These are phyloP conservation scores for Aspergillus pseudoviridinutans DNA, from an alignment of 2,329 filamentous ascomycete species.

Conservation along the genomic window DNA sequence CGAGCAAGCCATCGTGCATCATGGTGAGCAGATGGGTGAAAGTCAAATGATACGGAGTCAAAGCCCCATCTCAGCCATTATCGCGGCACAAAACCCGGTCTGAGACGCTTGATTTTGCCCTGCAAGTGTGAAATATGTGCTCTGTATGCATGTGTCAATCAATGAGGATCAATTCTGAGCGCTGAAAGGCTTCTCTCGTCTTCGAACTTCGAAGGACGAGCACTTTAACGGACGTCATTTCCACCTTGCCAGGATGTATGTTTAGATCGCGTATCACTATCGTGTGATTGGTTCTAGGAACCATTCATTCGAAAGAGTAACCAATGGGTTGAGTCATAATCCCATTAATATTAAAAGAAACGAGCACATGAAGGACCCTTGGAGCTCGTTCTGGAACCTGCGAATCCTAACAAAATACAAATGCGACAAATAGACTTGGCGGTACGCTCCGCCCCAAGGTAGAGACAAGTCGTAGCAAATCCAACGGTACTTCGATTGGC, in stretches of 20 bases:
- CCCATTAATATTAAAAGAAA: neutral
- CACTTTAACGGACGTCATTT: neutral
- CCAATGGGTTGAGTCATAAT: neutral
- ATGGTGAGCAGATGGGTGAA: neutral
- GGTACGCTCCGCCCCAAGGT: neutral
- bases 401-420: neutral
- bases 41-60: neutral
- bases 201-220: neutral
- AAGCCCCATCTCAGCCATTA: neutral
- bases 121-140: neutral
- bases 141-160: neutral
- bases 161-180: neutral
- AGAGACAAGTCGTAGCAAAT: neutral
- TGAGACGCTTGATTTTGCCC: neutral
- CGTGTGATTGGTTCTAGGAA: neutral
- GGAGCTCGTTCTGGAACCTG: neutral
- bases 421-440: neutral
- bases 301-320: neutral
- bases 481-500: neutral
- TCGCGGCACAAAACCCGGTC: neutral
- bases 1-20: neutral
- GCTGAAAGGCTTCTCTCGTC: neutral
- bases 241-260: neutral
- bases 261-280: neutral
- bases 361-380: neutral